Conservation (phyloP, 2,329 filamentous ascomycete species). For the Phialophora tarda region DNA sequence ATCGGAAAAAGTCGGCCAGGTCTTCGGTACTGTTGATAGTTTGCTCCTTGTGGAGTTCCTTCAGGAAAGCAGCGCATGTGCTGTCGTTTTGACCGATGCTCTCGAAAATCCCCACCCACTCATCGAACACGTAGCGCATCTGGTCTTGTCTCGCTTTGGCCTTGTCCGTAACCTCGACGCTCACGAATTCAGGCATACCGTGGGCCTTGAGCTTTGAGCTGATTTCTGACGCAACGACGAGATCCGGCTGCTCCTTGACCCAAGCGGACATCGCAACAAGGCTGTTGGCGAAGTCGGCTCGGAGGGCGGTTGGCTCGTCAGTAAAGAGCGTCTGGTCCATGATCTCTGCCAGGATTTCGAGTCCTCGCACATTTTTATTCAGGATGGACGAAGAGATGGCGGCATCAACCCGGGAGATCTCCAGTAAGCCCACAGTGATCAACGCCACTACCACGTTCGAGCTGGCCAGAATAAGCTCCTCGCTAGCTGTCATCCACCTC, state of each 20-base stretch:
- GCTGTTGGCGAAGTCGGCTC: slow-evolving; percentile 83
- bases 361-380: slow-evolving; percentile 70
- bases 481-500: slow-evolving; percentile 57
- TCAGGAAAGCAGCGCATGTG: slow-evolving; percentile 75
- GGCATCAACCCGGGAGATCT: slow-evolving; percentile 69
- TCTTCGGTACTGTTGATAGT: slow-evolving; percentile 77
- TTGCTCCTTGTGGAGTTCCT: slow-evolving; percentile 77
- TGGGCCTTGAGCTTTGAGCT: slow-evolving; percentile 67
- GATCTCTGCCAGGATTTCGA: slow-evolving; percentile 80
- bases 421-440: slow-evolving; percentile 64
- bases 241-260: slow-evolving; percentile 73
- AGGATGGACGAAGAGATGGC: slow-evolving; percentile 75
- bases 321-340: slow-evolving; percentile 79
- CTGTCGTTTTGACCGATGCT: slow-evolving; percentile 77
- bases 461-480: slow-evolving; percentile 68
- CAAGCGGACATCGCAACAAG: slow-evolving; percentile 81
- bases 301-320: slow-evolving; percentile 76
- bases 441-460: slow-evolving; percentile 65
- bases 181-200: slow-evolving; percentile 61
- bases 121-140: slow-evolving; percentile 92
- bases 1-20: slow-evolving; percentile 77
- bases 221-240: slow-evolving; percentile 71
- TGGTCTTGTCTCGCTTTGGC: slow-evolving; percentile 72
- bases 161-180: slow-evolving; percentile 62
- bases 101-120: slow-evolving; percentile 85